Percentiles rank a stretch among this genome's conserved stretches.
Conservation (phyloP, 2,329 filamentous ascomycete genomes). For the Aspergillus pseudotamarii region DNA sequence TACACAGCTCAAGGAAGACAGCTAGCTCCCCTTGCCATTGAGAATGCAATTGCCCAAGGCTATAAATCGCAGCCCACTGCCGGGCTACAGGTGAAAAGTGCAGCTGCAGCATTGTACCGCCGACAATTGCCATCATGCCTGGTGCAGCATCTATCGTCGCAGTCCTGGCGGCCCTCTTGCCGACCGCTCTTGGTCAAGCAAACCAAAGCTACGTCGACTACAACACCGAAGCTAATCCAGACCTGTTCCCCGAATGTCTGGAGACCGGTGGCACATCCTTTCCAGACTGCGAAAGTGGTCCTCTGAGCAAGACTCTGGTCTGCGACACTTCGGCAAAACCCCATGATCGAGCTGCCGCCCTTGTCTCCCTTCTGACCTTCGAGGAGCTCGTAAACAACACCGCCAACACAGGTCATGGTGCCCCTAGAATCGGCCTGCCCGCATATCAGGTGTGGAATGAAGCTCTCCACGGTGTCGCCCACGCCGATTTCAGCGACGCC, state of each 20-base stretch:
- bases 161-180: constrained; percentile 25
- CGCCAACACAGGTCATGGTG: constrained; percentile 52
- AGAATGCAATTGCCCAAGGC: background rate
- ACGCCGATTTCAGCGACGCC: constrained; percentile 56
- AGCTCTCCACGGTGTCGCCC: constrained; percentile 65
- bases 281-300: constrained; percentile 56
- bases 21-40: background rate
- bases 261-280: constrained; percentile 36
- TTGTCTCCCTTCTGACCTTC: constrained; percentile 55
- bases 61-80: constrained; percentile 9
- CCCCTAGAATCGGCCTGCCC: constrained; percentile 59
- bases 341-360: constrained; percentile 48
- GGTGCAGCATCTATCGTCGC: constrained; percentile 18
- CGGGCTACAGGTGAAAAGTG: background rate
- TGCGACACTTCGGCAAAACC: constrained; percentile 51
- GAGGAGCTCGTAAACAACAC: constrained; percentile 61
- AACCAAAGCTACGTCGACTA: constrained; percentile 33
- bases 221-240: constrained; percentile 27
- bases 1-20: constrained; percentile 7
- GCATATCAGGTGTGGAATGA: constrained; percentile 63
- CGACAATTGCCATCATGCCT: constrained; percentile 19
- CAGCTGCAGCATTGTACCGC: background rate
- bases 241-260: constrained; percentile 25
- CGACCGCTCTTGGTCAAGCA: constrained; percentile 27
- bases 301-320: constrained; percentile 53